A percentile compares a stretch with the other conserved stretches of the same genome.
Conservation (phyloP, 805 yeast genomes). For the Candida quercuum region DNA sequence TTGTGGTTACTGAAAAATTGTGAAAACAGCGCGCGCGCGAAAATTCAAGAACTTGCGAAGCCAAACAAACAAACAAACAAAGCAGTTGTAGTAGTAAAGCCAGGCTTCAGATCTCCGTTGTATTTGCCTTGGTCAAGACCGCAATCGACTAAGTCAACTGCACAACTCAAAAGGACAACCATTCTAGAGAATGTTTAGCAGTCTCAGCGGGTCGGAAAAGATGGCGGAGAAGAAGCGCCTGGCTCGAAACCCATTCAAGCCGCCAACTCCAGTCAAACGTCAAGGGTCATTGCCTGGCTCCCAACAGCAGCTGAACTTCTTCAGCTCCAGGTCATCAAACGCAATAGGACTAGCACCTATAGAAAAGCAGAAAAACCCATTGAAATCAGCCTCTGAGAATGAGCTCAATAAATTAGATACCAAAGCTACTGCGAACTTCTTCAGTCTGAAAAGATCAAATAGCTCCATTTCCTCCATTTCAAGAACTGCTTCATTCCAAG, state of each 20-base stretch:
- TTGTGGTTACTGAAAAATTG: not conserved
- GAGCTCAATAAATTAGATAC: not conserved
- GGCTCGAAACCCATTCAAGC: slow-evolving; percentile 13
- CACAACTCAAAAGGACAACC: too few relatives aligned
- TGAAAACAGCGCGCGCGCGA: too few relatives aligned
- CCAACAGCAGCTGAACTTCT: slow-evolving; percentile 8
- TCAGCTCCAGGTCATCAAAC: slow-evolving; percentile 1
- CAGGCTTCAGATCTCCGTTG: too few relatives aligned
- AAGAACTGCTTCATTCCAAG: slow-evolving; percentile 2
- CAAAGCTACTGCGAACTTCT: not conserved
- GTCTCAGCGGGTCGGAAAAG: not conserved
- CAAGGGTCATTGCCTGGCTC: not conserved
- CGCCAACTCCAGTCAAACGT: slow-evolving; percentile 16
- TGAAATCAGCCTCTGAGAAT: not conserved
- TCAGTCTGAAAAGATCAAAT: not conserved
- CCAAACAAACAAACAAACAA: not conserved
- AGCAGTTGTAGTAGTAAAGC: too few relatives aligned
- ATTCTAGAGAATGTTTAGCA: not conserved
- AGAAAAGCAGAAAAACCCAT: slow-evolving; percentile 1
- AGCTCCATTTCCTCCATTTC: not conserved
- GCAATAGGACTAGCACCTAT: not conserved
- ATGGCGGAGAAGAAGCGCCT: slow-evolving; percentile 4
- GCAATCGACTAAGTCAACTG: too few relatives aligned
- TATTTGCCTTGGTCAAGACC: too few relatives aligned
- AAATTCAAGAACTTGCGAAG: not conserved